Evolutionary conservation across 2,329 filamentous ascomycete species (phyloP).

Genomic region (Pseudocercospora cruenta): DNA sequence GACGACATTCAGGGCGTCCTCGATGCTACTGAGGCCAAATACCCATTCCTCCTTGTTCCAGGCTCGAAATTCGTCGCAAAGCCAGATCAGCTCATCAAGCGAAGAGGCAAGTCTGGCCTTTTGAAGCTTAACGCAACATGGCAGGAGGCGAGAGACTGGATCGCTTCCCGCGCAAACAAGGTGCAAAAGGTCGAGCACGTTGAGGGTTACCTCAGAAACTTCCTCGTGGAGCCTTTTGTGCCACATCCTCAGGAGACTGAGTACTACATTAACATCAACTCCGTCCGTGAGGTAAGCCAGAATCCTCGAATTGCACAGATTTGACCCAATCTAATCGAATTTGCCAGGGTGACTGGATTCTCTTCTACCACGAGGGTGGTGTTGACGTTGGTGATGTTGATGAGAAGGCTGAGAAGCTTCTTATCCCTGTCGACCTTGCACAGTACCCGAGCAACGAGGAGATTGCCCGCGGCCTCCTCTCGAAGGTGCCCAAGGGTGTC

Average conservation of each 20-base stretch:
- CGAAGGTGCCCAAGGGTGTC: conserved; percentile 90
- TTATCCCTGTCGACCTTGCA: conserved; percentile 92
- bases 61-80: conserved; percentile 96
- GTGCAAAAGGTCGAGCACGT: conserved; percentile 89
- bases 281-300: conserved; percentile 91
- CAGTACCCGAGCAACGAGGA: conserved; percentile 96
- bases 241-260: conserved; percentile 94
- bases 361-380: conserved; percentile 99
- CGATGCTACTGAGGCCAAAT: conserved; percentile 93
- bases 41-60: conserved; percentile 86
- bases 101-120: conserved; percentile 97
- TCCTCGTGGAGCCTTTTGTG: conserved; percentile 97
- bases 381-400: conserved; percentile 99
- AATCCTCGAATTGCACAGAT: not conserved
- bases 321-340: conserved; percentile 36
- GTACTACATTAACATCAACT: conserved; percentile 99
- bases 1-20: conserved; percentile 80
- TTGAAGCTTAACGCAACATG: conserved; percentile 96
- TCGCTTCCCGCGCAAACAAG: conserved; percentile 90
- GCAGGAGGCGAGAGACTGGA: conserved; percentile 91
- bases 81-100: conserved; percentile 99
- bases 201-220: conserved; percentile 85
- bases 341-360: conserved; percentile 93
- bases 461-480: conserved; percentile 81
- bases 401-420: conserved; percentile 96